Percentiles rank a stretch among this genome's conserved stretches.
phyloP scores from a whole-genome alignment of 2,329 filamentous ascomycete species.

The Neopestalotiopsis clavispora region DNA sequence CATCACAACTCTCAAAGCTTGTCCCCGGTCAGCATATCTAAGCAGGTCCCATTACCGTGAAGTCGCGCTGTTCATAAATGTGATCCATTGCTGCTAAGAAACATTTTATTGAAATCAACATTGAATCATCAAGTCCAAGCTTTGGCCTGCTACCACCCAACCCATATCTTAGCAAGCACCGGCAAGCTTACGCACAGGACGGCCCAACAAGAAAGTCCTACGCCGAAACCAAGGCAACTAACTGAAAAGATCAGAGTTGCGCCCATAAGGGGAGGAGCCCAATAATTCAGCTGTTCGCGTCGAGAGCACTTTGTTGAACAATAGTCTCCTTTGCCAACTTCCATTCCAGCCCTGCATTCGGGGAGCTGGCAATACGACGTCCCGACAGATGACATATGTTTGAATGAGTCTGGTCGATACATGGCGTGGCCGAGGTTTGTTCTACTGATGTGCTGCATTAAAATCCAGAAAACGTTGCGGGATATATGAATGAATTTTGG shows the following conservation, averaged over 20 bases:
- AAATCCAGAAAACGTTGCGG: no score
- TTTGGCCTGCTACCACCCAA: neutral
- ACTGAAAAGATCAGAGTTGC: neutral
- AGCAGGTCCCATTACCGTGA: no score
- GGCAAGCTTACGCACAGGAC: neutral
- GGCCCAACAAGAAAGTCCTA: neutral
- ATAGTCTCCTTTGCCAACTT: neutral
- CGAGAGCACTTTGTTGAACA: neutral
- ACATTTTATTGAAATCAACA: no score
- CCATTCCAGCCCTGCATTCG: neutral
- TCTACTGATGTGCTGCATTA: no score
- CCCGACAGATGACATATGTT: neutral
- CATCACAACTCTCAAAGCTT: no score
- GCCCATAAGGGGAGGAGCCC: neutral
- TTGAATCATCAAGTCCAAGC: no score
- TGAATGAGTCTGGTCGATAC: neutral
- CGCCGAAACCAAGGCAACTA: neutral
- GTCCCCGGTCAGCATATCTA: no score
- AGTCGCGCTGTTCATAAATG: no score
- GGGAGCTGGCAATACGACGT: neutral
- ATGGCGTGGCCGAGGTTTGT: neutral
- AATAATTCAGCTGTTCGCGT: neutral
- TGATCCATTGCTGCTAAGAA: no score
- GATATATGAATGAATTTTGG: no score
- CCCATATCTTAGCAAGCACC: neutral